Percentiles rank a stretch among this genome's conserved stretches.
These are phyloP conservation scores for Colletotrichum destructivum DNA, from an alignment of 2,329 filamentous ascomycete species.

Conservation along the genomic window DNA sequence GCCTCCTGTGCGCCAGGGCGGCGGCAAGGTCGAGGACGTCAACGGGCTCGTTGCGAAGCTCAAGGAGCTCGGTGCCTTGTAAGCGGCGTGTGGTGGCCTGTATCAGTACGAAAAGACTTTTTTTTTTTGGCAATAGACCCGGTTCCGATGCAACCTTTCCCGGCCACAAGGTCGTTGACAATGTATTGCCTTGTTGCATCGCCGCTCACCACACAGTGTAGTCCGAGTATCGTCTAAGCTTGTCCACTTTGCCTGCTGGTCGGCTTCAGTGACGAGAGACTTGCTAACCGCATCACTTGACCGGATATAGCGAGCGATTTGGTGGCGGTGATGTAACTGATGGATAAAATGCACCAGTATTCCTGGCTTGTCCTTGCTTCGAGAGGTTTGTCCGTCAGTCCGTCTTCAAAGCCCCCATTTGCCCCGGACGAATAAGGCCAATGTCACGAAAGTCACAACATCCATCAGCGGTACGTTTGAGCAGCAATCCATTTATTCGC, in stretches of 20 bases:
- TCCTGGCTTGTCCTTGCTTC: neutral
- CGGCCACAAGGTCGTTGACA: neutral
- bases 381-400: neutral
- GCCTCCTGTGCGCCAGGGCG: slow-evolving; percentile 88
- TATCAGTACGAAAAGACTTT: slow-evolving; percentile 30
- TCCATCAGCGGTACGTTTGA: neutral
- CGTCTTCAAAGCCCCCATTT: neutral
- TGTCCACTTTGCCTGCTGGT: neutral
- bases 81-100: slow-evolving; percentile 47
- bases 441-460: neutral
- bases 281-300: neutral
- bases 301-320: neutral
- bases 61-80: slow-evolving; percentile 95
- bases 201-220: neutral
- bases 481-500: neutral
- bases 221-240: too few relatives aligned
- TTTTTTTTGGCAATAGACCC: slow-evolving; percentile 27
- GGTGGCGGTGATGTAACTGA: neutral
- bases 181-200: neutral
- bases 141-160: slow-evolving; percentile 14
- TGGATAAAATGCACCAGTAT: neutral
- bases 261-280: too few relatives aligned
- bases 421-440: neutral
- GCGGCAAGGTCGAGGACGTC: slow-evolving; percentile 97
- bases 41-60: slow-evolving; percentile 94